A percentile compares a stretch with the other conserved stretches of the same genome.
Conservation (phyloP, 2,329 filamentous ascomycete genomes). For the Hypoxylon rubiginosum region DNA sequence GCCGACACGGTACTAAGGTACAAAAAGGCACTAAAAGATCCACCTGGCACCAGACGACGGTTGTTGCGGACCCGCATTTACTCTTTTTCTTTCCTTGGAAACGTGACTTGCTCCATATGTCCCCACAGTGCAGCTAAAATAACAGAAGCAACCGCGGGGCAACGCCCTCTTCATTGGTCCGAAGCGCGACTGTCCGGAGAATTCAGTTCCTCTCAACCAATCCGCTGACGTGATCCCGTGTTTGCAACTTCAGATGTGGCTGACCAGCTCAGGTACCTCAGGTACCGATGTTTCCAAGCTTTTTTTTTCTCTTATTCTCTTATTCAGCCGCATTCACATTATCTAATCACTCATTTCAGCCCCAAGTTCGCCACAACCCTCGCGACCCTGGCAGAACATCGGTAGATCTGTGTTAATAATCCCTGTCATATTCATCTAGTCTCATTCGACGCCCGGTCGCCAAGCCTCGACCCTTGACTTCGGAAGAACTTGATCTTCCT, state of each 20-base stretch:
- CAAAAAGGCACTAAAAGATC: no score
- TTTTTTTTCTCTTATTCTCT: no score
- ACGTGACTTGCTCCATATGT: conserved; percentile 47
- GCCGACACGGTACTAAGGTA: conserved; percentile 19
- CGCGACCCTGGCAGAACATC: conserved; percentile 31
- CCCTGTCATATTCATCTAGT: conserved; percentile 1
- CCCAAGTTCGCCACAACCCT: conserved; percentile 2
- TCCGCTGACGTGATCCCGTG: conserved; percentile 50
- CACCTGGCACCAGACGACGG: conserved; percentile 30
- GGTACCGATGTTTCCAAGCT: no score
- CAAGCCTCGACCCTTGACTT: conserved; percentile 33
- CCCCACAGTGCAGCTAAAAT: conserved; percentile 53
- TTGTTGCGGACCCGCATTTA: conserved; percentile 38
- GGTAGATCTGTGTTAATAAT: conserved; percentile 15
- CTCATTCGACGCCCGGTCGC: conserved; percentile 2
- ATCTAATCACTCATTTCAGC: conserved; percentile 17
- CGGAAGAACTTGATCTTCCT: conserved; percentile 46
- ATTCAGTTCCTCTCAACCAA: conserved; percentile 40
- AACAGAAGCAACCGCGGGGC: conserved; percentile 69
- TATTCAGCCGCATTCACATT: conserved; percentile 29
- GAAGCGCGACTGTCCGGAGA: conserved; percentile 17
- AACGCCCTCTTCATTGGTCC: conserved; percentile 66
- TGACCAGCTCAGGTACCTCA: no score
- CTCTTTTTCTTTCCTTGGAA: conserved; percentile 45
- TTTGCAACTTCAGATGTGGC: conserved; percentile 41